Percentiles rank a stretch among this genome's conserved stretches.
These are phyloP conservation scores for Ceratobasidium sp. DNA, from an alignment of 1,284 basidiomycete genomes.

Conservation along the genomic window DNA sequence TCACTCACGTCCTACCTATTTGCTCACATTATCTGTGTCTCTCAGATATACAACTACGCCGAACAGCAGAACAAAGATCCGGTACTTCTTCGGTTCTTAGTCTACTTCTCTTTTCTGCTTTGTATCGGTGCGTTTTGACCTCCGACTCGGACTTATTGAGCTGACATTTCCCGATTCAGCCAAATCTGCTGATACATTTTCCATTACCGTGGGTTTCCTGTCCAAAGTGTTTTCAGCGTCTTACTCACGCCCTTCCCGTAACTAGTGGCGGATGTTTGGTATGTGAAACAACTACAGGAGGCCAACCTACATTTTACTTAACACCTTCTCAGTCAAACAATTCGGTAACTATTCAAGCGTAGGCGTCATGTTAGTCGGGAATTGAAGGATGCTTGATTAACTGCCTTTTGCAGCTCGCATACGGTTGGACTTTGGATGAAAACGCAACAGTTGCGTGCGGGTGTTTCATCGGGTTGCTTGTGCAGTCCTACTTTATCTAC, in stretches of 20 bases:
- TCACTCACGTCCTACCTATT: neutral
- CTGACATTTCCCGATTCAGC: neutral
- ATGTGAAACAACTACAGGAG: neutral
- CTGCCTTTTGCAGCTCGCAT: neutral
- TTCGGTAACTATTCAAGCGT: constrained; percentile 29
- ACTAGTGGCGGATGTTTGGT: no score
- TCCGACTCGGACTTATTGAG: neutral
- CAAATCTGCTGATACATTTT: no score
- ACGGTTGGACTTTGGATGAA: constrained; percentile 9
- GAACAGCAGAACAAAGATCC: constrained; percentile 22
- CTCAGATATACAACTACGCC: constrained; percentile 26
- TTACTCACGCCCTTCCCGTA: neutral
- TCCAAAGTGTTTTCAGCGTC: neutral
- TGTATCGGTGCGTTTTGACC: constrained; percentile 20
- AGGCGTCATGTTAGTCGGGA: neutral
- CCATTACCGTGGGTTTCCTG: neutral
- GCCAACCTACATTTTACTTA: neutral
- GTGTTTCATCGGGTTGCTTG: constrained; percentile 29
- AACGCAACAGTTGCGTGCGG: constrained; percentile 7
- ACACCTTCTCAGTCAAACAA: constrained; percentile 10
- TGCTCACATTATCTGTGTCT: neutral
- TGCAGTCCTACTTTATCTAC: constrained; percentile 33
- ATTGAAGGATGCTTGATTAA: neutral
- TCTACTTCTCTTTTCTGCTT: constrained; percentile 7
- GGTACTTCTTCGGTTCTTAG: no score